Percentiles rank a stretch among this genome's conserved stretches.
phyloP scores from a whole-genome alignment of 2,329 filamentous ascomycete genomes.

The Diaporthe ilicicola region DNA sequence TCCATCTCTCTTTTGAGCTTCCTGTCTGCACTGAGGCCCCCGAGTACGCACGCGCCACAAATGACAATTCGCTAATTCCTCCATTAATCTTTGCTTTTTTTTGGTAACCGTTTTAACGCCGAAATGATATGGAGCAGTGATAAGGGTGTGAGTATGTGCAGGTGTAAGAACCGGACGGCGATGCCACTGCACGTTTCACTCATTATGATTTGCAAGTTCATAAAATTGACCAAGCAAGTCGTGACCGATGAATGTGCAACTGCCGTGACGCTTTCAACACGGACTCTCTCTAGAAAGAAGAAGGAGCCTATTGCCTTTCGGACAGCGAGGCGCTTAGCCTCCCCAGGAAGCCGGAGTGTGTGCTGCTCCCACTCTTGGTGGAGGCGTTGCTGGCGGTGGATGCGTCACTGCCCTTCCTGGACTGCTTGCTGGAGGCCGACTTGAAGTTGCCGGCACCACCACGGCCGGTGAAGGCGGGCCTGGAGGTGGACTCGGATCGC shows the following conservation, averaged over 20 bases:
- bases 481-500: conserved; percentile 59
- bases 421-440: conserved; percentile 28
- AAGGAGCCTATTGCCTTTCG: not conserved
- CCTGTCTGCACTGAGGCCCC: conserved; percentile 45
- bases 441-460: conserved; percentile 69
- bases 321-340: conserved; percentile 44
- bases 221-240: not conserved
- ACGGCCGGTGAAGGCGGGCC: conserved; percentile 61
- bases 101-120: not conserved
- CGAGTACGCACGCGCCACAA: conserved; percentile 21
- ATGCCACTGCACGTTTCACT: not conserved
- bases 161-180: too few species aligned
- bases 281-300: too few species aligned
- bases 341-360: conserved; percentile 45
- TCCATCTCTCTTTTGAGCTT: conserved; percentile 26
- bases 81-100: not conserved
- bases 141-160: too few species aligned
- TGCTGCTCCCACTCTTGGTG: conserved; percentile 40
- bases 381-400: conserved; percentile 40
- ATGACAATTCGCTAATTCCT: not conserved
- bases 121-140: not conserved
- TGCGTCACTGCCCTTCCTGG: conserved; percentile 44
- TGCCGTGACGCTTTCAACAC: not conserved
- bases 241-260: not conserved
- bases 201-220: not conserved